These are phyloP conservation scores for Geoglossum glabrum DNA, from an alignment of 495 filamentous ascomycete genomes.

Conservation along the genomic window DNA sequence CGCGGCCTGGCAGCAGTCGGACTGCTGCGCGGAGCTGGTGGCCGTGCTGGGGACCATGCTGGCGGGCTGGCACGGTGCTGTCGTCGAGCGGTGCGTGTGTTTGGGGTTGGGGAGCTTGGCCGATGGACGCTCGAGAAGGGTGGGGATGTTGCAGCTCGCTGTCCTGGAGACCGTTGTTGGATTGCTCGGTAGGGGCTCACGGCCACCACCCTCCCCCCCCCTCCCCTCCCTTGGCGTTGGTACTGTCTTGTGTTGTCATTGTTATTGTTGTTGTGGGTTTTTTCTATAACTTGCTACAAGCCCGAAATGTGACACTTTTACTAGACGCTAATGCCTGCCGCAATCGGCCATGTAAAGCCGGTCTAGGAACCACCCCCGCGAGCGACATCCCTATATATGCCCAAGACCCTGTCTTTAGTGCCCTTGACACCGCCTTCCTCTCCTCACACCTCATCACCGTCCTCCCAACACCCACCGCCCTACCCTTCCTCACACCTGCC, in stretches of 20 bases:
- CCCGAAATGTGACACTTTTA: too few relatives aligned
- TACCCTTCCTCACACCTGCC: conserved; percentile 26
- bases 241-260: too few relatives aligned
- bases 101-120: background rate
- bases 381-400: conserved; percentile 22
- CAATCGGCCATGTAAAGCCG: background rate
- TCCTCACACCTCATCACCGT: conserved; percentile 28
- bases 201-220: background rate
- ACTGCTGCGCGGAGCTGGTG: background rate
- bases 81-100: background rate
- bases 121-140: background rate
- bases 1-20: background rate
- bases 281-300: too few relatives aligned
- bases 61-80: background rate
- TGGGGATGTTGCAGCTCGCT: background rate
- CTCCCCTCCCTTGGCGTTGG: too few relatives aligned
- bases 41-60: background rate
- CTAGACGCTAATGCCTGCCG: background rate
- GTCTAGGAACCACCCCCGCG: background rate
- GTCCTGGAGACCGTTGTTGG: background rate
- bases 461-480: conserved; percentile 31
- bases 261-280: background rate
- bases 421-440: conserved; percentile 31
- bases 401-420: conserved; percentile 55
- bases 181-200: background rate